Percentiles rank a stretch among this genome's conserved stretches.
Evolutionary conservation across 2,329 filamentous ascomycete genomes (phyloP).

Genomic region (Monosporascus sp.): DNA sequence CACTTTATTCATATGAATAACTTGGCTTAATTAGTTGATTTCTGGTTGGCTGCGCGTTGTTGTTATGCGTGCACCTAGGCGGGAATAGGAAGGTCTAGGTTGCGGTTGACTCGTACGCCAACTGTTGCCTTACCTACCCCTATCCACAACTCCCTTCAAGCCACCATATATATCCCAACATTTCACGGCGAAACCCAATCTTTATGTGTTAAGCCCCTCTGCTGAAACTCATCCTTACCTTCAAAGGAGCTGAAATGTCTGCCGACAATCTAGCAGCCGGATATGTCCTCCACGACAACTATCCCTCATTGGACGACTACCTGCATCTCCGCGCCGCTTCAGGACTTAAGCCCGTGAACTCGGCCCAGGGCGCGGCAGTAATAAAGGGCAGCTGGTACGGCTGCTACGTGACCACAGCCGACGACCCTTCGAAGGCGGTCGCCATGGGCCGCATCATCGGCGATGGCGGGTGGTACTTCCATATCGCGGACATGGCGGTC

Average conservation of each 20-base stretch:
- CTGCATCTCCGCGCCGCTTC: constrained; percentile 29
- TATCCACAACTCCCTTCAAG: neutral
- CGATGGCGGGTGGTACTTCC: constrained; percentile 47
- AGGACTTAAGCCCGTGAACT: constrained; percentile 31
- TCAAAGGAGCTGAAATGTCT: neutral
- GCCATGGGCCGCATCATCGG: constrained; percentile 47
- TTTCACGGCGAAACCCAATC: neutral
- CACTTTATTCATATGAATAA: neutral
- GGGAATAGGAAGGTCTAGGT: neutral
- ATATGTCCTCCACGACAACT: constrained; percentile 30
- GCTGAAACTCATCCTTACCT: neutral
- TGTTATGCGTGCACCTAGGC: too few relatives aligned
- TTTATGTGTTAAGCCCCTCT: neutral
- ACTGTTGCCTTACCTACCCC: neutral
- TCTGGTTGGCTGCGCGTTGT: neutral
- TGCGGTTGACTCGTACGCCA: neutral
- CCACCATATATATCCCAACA: neutral
- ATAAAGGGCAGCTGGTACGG: constrained; percentile 36
- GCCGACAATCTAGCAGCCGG: constrained; percentile 21
- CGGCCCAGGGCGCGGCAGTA: constrained; percentile 30
- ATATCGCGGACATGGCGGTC: constrained; percentile 45
- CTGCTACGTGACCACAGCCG: constrained; percentile 30
- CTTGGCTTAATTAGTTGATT: neutral
- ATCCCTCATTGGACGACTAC: constrained; percentile 30
- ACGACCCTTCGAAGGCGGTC: constrained; percentile 21